A percentile compares a stretch with the other conserved stretches of the same genome.
These are phyloP conservation scores for Albatrellus ellisii DNA, from an alignment of 768 basidiomycete species.

Conservation along the genomic window DNA sequence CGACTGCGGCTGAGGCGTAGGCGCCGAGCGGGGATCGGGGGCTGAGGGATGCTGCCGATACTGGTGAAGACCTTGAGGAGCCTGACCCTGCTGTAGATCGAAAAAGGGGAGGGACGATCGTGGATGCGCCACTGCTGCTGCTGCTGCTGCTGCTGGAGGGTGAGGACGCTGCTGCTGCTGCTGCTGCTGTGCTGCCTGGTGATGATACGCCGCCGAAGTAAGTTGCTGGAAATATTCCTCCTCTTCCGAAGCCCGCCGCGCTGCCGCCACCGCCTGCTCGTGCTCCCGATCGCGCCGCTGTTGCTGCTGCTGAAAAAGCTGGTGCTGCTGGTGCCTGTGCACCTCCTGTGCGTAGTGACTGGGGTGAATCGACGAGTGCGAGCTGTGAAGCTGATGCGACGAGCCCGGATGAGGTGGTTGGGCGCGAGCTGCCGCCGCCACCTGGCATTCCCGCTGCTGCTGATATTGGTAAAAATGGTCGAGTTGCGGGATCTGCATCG, in stretches of 20 bases:
- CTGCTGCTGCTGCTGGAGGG: constrained; percentile 20
- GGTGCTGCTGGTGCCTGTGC: constrained; percentile 23
- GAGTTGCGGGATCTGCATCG: constrained; percentile 30
- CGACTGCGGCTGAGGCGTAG: not conserved
- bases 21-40: not conserved
- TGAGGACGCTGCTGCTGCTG: constrained; percentile 20
- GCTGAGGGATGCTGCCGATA: not conserved
- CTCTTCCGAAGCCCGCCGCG: not conserved
- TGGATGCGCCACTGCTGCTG: too few species aligned
- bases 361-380: constrained; percentile 32
- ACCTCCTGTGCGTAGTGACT: constrained; percentile 35
- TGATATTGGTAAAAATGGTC: constrained; percentile 33
- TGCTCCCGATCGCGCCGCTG: constrained; percentile 11
- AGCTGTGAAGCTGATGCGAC: constrained; percentile 20
- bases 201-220: constrained; percentile 18
- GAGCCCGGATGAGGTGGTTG: constrained; percentile 23
- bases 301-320: constrained; percentile 17
- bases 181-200: constrained; percentile 10
- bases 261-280: not conserved
- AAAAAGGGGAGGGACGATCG: too few species aligned
- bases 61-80: not conserved
- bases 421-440: constrained; percentile 18
- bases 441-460: constrained; percentile 21
- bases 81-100: not conserved
- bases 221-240: constrained; percentile 25